Percentiles rank a stretch among this genome's conserved stretches.
Evolutionary conservation across 495 filamentous ascomycete species (phyloP).

Genomic region (Pyrenopolyporus hunteri): DNA sequence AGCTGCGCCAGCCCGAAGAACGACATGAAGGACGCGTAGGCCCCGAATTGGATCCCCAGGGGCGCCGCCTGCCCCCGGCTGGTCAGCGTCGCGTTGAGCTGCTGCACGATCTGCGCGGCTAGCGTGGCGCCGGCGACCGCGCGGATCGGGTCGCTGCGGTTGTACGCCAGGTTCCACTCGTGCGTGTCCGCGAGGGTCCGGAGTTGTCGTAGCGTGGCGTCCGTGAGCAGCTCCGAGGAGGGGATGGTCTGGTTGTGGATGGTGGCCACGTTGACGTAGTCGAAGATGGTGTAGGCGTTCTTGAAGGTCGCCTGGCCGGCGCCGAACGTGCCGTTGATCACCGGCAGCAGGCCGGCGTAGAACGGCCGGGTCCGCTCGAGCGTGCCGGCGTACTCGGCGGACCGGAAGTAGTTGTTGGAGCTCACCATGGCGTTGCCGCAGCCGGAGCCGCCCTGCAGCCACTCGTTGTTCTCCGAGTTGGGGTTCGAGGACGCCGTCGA

Average conservation of each 20-base stretch:
- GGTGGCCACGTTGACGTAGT: slow-evolving; percentile 74
- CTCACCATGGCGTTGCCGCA: slow-evolving; percentile 69
- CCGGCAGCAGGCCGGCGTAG: slow-evolving; percentile 66
- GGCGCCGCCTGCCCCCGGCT: slow-evolving; percentile 47
- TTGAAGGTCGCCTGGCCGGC: slow-evolving; percentile 63
- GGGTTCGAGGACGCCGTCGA: slow-evolving; percentile 55
- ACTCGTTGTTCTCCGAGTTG: slow-evolving; percentile 64
- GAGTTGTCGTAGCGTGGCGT: slow-evolving; percentile 60
- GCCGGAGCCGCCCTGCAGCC: slow-evolving; percentile 62
- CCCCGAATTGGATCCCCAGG: slow-evolving; percentile 66
- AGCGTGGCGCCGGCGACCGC: slow-evolving; percentile 65
- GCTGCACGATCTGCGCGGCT: slow-evolving; percentile 67
- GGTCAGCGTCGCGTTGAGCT: slow-evolving; percentile 64
- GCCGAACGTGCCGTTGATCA: slow-evolving; percentile 65
- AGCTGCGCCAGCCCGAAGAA: slow-evolving; percentile 75
- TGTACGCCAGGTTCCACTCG: slow-evolving; percentile 69
- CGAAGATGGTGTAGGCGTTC: slow-evolving; percentile 77
- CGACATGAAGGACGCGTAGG: slow-evolving; percentile 72
- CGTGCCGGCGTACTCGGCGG: slow-evolving; percentile 59
- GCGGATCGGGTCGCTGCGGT: slow-evolving; percentile 50
- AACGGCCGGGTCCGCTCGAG: slow-evolving; percentile 63
- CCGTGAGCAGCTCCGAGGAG: slow-evolving; percentile 52
- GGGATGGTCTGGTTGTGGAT: slow-evolving; percentile 73
- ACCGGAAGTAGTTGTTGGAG: slow-evolving; percentile 75
- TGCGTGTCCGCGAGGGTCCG: slow-evolving; percentile 69